Base-by-base conservation (phyloP, 2,329 filamentous ascomycete species). In the Teratosphaeriaceae sp. region DNA sequence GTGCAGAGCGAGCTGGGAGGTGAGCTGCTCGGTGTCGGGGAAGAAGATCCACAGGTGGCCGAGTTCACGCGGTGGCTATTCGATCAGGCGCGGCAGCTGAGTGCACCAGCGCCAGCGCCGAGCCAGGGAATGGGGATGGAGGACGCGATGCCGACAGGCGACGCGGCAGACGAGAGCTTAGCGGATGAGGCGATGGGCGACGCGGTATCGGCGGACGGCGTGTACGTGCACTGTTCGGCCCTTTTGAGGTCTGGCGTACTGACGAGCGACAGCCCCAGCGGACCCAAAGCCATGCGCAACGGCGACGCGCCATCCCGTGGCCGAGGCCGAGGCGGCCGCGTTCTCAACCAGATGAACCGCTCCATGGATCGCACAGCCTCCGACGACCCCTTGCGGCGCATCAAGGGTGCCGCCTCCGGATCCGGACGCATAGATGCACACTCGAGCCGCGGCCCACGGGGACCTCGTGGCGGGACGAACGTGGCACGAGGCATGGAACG, bases 21-120 rank as follows among this genome's bases (percentile, higher is more conserved):
- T 51, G 92, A 98, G 57, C 76, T 98, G 31, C 77, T 98, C 2
- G 81, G 81, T 44, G 76, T 96, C 3, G 80, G 80, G 2, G 81
- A 88, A 36, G 88, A 94, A 47, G 90, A 96, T 56, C 80, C 84
- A 39, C 82, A 82, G 51, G 87, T 88, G 6, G 79, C 78, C 48
- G 83, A 89, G 42, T 97, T 98, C 62, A 82, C 89, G 48, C 77
- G 75, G 61, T 98, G 92, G 92, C 72, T 98, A n/a, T 97, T 97
- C 61, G 79, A 88, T 43, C 40, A 48, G 27, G 40, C 41, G 29
- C 46, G 23, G 16, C 15, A 11, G 3, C 27, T 42, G 21, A 42
- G 31, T 34, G 40, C 19, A 18, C 18, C 13, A 13, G 30, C 4
- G 5, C 9, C 30, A 6, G 26, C 18, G 13, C 13, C 31, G 16